Base-by-base conservation (phyloP, 345 rosid genomes). In the Boechera stricta region DNA sequence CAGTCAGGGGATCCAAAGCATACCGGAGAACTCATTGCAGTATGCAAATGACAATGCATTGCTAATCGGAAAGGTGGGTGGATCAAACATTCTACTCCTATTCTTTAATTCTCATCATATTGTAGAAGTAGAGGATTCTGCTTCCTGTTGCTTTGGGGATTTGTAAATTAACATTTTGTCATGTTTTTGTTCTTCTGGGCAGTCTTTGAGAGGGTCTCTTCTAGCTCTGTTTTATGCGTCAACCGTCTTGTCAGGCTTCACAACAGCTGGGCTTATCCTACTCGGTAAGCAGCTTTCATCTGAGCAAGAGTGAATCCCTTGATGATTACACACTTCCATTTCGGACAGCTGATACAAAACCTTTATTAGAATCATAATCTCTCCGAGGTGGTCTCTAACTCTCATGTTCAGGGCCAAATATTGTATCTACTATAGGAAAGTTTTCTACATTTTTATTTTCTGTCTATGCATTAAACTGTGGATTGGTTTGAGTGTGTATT, bases 21-120 rank as follows among this genome's bases (percentile, higher is more conserved):
- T 67, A 77, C 96, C 97, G 7, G 97, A 92, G 82, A 86, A 84
- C 83, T 92, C 97, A 71, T 58, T 92, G 80, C 87, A 92, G 80
- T 91, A 89, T 78, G 93, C 98, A 72, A 94, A 90, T 80, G 97
- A 90, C 80, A 94, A 91, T 80, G 98, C 98, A 10, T 77, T 90
- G 77, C 72, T 72, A 73, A 87, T 94, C 16, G 97, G 84, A 45
- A 89, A 94, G 97, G 97, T 94, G 52, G 16, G 76, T 52, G 57
- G 41, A 79, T 64, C 58, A 54, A 39, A 11, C 18, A 52, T 15
- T 29, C 5, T 12, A 53, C 24, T 38, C 21, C 8, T 24, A 5
- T 35, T 33, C 24, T 36, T 52, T 1, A 10, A 52, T 28, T 10
- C 10, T n/a, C 15, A 68, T 52, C 57, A 52, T 36, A 18, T 35